Evolutionary conservation across 2,329 filamentous ascomycete genomes (phyloP).

Genomic region (Xylaria arbuscula): DNA sequence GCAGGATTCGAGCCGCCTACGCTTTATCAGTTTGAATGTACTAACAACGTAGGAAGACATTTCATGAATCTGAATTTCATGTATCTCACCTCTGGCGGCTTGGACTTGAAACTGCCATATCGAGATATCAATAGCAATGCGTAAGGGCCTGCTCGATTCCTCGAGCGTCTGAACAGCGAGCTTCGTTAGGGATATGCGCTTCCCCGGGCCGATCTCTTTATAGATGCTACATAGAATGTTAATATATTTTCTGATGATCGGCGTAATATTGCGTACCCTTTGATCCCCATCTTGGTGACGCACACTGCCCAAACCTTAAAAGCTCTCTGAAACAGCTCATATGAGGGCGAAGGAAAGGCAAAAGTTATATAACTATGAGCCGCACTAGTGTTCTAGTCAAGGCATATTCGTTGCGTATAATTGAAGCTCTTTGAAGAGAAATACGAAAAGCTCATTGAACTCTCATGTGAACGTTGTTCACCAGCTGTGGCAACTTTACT

Average conservation of each 20-base stretch:
- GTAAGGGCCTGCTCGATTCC: slow-evolving; percentile 75
- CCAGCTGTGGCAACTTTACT: slow-evolving; percentile 8
- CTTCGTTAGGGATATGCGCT: slow-evolving; percentile 83
- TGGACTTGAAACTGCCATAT: slow-evolving; percentile 98
- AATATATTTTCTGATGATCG: not conserved
- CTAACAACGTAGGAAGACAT: not conserved
- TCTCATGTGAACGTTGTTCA: slow-evolving; percentile 7
- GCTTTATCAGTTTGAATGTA: slow-evolving; percentile 14
- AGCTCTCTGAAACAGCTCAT: slow-evolving; percentile 33
- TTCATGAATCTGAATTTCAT: not conserved
- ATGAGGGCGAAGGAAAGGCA: not conserved
- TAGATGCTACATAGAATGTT: slow-evolving; percentile 74
- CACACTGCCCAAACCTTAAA: slow-evolving; percentile 11
- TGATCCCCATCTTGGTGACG: slow-evolving; percentile 68
- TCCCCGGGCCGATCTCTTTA: slow-evolving; percentile 84
- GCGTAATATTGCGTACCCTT: slow-evolving; percentile 60
- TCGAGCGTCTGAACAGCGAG: slow-evolving; percentile 83
- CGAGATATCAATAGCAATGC: slow-evolving; percentile 91
- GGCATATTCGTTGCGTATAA: slow-evolving; percentile 3
- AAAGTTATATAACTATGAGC: not conserved
- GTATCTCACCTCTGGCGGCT: slow-evolving; percentile 69
- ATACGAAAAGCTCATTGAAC: not conserved
- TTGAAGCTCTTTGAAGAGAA: slow-evolving; percentile 14
- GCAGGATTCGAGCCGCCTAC: slow-evolving; percentile 84
- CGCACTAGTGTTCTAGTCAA: not conserved